Base-by-base conservation (phyloP, 2,329 filamentous ascomycete species). In the Arthrobotrys sphaeroides region DNA sequence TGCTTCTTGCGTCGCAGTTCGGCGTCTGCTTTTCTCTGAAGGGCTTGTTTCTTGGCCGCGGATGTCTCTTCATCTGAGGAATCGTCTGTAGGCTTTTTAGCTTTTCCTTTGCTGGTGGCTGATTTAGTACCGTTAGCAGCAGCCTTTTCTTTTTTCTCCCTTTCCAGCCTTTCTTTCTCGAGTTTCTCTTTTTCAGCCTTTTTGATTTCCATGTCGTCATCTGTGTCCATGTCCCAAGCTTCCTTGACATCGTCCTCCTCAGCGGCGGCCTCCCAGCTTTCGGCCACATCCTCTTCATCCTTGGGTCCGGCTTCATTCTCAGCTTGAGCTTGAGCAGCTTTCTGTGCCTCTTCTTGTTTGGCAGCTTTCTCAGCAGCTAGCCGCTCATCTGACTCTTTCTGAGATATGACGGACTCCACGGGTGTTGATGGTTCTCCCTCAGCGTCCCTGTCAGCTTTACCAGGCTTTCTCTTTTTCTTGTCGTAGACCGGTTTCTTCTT, bases 191-290 rank as follows among this genome's bases (percentile, higher is more conserved):
- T 77, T 53, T 79, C 78, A 68, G 81, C 81, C 3, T 81, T 79
- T 18, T 78, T 80, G 40, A 81, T 78, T 22, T 68, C 62, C 45
- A 73, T 73, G 26, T 93, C 91, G 5, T 92, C 90, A 55, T 92
- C 91, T 1, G 89, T 90, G 65, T 93, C 91, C 33, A 91, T 93
- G 82, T 98, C 94, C 94, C 94, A 98, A 85, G 90, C 94, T 78
- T 97, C 94, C 84, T 97, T 97, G 80, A 96, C 87, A 74, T 91
- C 90, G 13, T 90, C 90, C 24, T 91, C 88, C 9, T 88, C 88
- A 57, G 92, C 90, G 16, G 66, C 66, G 28, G 90, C 89, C 83
- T 97, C 93, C 94, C 94, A 97, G 82, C 97, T 93, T 36, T 96
- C 88, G 16, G 86, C 81, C 60, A 80, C 81, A 38, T 86, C 90